Base-by-base conservation (phyloP, 768 basidiomycete species). In the Boletus rubescentipes region DNA sequence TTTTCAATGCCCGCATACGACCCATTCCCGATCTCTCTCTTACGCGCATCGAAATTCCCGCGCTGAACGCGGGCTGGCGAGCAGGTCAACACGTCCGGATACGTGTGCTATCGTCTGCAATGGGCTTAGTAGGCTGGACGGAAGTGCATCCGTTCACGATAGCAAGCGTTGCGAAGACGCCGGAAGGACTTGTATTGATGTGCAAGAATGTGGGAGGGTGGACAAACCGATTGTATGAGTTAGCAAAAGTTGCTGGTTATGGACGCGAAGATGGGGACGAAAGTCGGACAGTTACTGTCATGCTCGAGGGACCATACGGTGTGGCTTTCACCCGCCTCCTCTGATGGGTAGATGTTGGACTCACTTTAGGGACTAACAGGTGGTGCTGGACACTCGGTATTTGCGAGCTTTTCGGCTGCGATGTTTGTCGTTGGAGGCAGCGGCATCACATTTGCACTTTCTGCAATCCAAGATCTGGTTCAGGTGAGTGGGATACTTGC, bases 61-160 rank as follows among this genome's bases (percentile, higher is more conserved):
- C 63, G 5, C 40, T 84, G 40, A 75, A 72, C 44, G 68, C 73
- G 0, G 84, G 84, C 18, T 85, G 83, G 83, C 71, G 81, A 29
- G 73, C 81, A 0, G 83, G 85, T 3, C 83, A 85, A 60, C 82
- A 85, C 61, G 80, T 86, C 40, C 77, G 83, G 42, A 55, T 86
- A 29, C 70, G 79, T 39, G 69, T 79, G 0, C 67, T 80, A 2
- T 67, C 68, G 10, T 60, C 73, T n/a, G 72, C 67, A 20, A 72
- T 73, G 70, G 73, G 77, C 3, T 62, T 67, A 64, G 51, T 67
- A 11, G 72, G 70, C 16, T 74, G 76, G 72, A 61, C 72, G 21
- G 78, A 82, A 57, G 62, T 60, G 3, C 84, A 85, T 55, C 82
- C 81, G 0, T 83, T 82, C 62, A 78, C 81, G 5, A 78, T 82